Evolutionary conservation across 805 yeast genomes (phyloP).

Genomic region (Lipomyces orientalis): DNA sequence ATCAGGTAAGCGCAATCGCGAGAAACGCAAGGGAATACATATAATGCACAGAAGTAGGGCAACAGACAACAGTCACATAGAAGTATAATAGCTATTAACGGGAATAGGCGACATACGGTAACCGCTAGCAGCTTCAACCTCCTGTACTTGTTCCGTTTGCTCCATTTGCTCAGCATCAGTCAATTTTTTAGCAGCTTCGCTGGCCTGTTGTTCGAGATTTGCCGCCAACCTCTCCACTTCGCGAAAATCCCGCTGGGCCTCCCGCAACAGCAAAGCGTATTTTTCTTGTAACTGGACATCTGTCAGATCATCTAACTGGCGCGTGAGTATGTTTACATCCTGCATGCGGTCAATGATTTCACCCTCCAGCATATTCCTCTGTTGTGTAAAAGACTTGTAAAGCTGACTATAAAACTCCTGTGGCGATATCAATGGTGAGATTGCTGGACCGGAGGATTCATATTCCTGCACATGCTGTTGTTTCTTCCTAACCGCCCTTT

Average conservation of each 20-base stretch:
- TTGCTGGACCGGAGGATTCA: background rate
- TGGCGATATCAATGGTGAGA: background rate
- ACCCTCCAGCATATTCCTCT: background rate
- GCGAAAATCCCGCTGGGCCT: slow-evolving; percentile 4
- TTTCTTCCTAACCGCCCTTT: background rate
- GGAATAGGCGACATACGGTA: background rate
- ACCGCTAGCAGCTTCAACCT: background rate
- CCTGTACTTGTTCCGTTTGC: background rate
- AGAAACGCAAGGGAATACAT: background rate
- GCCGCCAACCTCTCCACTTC: background rate
- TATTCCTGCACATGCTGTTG: background rate
- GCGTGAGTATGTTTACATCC: background rate
- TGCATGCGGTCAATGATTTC: slow-evolving; percentile 1
- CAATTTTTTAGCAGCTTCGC: background rate
- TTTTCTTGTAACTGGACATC: background rate
- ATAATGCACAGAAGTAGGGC: background rate
- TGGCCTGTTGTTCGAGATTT: background rate
- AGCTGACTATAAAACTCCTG: background rate
- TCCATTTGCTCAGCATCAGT: background rate
- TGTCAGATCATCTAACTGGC: background rate
- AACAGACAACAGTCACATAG: background rate
- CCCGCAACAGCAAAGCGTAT: background rate
- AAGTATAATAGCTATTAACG: background rate
- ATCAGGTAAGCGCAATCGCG: background rate
- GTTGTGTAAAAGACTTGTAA: background rate